Evolutionary conservation across 192 early-diverging fungal species (phyloP).

Genomic region (Coemansia sp.): DNA sequence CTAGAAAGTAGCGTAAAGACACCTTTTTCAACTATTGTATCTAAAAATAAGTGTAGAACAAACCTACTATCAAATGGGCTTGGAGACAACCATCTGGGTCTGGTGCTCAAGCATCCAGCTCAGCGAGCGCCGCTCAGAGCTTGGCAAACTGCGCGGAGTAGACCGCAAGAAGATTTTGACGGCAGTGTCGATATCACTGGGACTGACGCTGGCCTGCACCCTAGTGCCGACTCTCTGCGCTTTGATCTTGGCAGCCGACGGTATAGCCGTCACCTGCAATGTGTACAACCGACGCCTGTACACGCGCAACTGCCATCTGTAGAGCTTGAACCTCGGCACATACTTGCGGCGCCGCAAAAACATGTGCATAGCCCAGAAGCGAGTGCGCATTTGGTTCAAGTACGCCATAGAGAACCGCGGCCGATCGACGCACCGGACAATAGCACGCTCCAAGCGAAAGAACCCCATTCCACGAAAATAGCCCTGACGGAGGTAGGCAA

Average conservation of each 20-base stretch:
- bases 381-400: constrained; percentile 8
- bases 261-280: constrained; percentile 14
- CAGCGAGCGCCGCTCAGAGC: not conserved
- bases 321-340: constrained; percentile 16
- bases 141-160: not conserved
- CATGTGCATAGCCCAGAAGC: constrained; percentile 44
- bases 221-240: constrained; percentile 3
- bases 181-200: constrained; percentile 6
- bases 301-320: constrained; percentile 12
- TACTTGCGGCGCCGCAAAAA: constrained; percentile 31
- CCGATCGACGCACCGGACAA: constrained; percentile 14
- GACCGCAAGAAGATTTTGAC: constrained; percentile 19
- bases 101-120: constrained; percentile 14
- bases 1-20: constrained; percentile 4
- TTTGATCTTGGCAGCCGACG: constrained; percentile 10
- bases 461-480: constrained; percentile 25
- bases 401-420: constrained; percentile 13
- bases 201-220: not conserved
- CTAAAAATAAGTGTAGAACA: no score
- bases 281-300: not conserved
- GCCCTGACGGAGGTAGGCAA: constrained; percentile 7
- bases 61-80: not conserved
- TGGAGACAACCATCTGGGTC: constrained; percentile 5
- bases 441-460: constrained; percentile 27
- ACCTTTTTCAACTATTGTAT: no score